Conservation (phyloP, 768 basidiomycete genomes). For the Rhizopogon rudus region DNA sequence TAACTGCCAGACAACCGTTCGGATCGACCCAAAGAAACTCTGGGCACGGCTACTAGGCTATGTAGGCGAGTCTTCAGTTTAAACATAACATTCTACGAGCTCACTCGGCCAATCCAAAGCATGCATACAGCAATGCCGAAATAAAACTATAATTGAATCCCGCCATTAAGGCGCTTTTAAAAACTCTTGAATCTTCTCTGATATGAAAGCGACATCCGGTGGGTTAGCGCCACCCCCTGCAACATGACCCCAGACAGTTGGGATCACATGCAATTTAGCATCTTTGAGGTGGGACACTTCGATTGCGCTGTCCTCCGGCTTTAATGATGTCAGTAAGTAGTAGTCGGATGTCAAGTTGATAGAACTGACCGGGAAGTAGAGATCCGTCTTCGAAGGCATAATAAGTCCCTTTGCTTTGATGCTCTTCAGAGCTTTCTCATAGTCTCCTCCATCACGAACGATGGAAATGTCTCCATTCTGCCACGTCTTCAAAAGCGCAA, state of each 20-base stretch:
- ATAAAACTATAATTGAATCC: neutral
- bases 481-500: conserved; percentile 49
- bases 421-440: conserved; percentile 32
- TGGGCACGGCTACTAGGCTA: neutral
- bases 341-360: neutral
- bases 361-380: conserved; percentile 48
- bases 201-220: conserved; percentile 37
- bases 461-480: conserved; percentile 46
- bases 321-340: neutral
- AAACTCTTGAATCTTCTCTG: conserved; percentile 36
- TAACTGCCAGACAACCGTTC: too few species aligned
- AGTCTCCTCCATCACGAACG: conserved; percentile 40
- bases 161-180: conserved; percentile 24
- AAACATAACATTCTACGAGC: neutral
- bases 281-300: conserved; percentile 40
- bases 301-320: conserved; percentile 54
- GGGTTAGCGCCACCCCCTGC: conserved; percentile 42
- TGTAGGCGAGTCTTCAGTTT: too few species aligned
- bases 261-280: conserved; percentile 46
- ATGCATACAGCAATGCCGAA: too few species aligned
- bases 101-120: too few species aligned
- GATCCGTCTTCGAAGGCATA: conserved; percentile 57
- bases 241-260: conserved; percentile 55
- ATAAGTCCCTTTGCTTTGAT: conserved; percentile 52
- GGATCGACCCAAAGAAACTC: neutral